Evolutionary conservation across 352 stramenopile genomes (phyloP), one percentile per base, ranked within the genome.

Genomic region (Pythium sukuiense): DNA sequence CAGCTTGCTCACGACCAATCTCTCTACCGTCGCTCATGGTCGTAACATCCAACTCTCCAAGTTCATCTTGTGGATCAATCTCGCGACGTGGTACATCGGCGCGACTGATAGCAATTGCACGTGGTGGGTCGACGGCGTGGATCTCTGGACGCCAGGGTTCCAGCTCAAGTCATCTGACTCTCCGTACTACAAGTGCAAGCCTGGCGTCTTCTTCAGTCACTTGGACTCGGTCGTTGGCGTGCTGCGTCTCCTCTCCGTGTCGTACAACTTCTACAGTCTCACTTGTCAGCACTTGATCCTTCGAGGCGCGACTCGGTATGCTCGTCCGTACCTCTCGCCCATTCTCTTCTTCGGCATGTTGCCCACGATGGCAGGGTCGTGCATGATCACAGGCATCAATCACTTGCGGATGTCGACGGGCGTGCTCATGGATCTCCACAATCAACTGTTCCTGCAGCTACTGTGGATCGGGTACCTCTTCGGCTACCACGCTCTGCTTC

Each of bases 261-360:
- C 33, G 18, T 72, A 72, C 60, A 72, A 67, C 48, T 60, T 72
- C 12, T 68, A 65, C 24, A 64, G 55, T 37, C 41, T 72, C 55
- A 72, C 66, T 18, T 64, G 39, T 14, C 60, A 63, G 48, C 59
- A 62, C 45, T n/a, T 62, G 27, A 59, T 65, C n/a, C 26, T 61
- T 7, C 57, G 58, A 4, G 60, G 65, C 6, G 54, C 55, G 6
- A 72, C 65, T 2, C 57, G 59, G 1, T 68, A 59, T 20, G 55
- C n/a, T 12, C 48, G 12, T 6, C 35, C 55, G 4, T 68, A 60
- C 16, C 6, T 60, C 18, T 46, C 54, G n/a, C 37, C 45, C n/a
- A 61, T 72, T 4, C 11, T 65, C 18, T 8, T 68, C 27, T 61
- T 68, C 20, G 65, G 65, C 0, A 18, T 72, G 9, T 16, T 72